A percentile compares a stretch with the other conserved stretches of the same genome.
Conservation (phyloP, 371 early-diverging fungal genomes). For the Mortierella sp. region DNA sequence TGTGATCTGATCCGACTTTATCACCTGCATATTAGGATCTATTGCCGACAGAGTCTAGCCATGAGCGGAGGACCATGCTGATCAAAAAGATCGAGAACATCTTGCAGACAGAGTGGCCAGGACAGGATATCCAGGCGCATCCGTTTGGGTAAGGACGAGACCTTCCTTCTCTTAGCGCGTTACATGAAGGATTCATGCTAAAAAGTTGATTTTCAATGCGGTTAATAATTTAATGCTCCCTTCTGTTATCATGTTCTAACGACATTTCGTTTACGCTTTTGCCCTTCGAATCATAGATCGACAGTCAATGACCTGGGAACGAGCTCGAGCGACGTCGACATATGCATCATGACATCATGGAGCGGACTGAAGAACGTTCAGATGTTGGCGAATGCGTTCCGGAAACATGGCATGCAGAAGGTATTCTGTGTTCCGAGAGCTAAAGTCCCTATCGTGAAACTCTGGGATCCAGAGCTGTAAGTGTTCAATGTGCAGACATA, state of each 20-base stretch:
- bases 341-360: conserved; percentile 69
- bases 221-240: no score
- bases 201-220: no score
- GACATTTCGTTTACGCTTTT: neutral
- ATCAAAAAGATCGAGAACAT: conserved; percentile 48
- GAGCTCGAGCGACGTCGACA: conserved; percentile 68
- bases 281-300: no score
- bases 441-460: conserved; percentile 73
- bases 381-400: conserved; percentile 55
- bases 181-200: neutral
- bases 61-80: conserved; percentile 35
- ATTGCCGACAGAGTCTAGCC: conserved; percentile 51
- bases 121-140: conserved; percentile 43
- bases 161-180: neutral
- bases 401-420: conserved; percentile 67
- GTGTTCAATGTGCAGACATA: no score
- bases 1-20: neutral
- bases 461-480: conserved; percentile 73
- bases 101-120: conserved; percentile 46
- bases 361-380: conserved; percentile 60
- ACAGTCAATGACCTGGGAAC: conserved; percentile 68
- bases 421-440: conserved; percentile 68
- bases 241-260: neutral
- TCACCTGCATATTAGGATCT: conserved; percentile 15
- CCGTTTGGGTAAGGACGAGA: conserved; percentile 53